Percentiles rank a stretch among this genome's conserved stretches.
These are phyloP conservation scores for Beauveria bassiana DNA, from an alignment of 2,329 filamentous ascomycete species.

Conservation along the genomic window DNA sequence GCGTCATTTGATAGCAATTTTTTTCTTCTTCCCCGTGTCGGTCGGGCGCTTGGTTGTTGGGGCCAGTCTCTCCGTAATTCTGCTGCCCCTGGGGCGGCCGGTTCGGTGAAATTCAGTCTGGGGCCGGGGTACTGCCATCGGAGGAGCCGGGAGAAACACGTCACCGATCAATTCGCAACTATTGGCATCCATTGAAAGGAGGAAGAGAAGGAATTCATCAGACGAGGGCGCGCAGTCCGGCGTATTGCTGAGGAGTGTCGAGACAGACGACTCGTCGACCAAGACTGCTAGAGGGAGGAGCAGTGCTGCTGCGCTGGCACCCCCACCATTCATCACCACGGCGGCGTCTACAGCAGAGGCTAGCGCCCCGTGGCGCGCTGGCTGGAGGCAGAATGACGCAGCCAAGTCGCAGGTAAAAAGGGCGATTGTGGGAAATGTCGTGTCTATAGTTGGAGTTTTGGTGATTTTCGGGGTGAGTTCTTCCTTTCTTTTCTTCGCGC, in stretches of 20 bases:
- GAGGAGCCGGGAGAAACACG: not conserved
- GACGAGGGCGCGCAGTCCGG: not conserved
- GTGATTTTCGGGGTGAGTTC: not conserved
- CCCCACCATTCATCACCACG: conserved; percentile 3
- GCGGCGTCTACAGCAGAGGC: not conserved
- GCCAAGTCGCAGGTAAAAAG: not conserved
- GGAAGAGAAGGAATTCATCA: too few relatives aligned
- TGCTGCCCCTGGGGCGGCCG: not conserved
- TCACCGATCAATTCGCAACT: too few relatives aligned
- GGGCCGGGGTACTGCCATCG: not conserved
- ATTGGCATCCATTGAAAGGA: too few relatives aligned
- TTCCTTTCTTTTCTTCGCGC: not conserved
- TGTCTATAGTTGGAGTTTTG: conserved; percentile 1
- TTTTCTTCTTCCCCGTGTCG: not conserved
- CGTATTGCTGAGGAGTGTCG: not conserved
- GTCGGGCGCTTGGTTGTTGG: not conserved
- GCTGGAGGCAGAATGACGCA: not conserved
- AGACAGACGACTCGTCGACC: not conserved
- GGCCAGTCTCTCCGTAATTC: conserved; percentile 4
- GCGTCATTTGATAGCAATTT: conserved; percentile 5
- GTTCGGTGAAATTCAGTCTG: conserved; percentile 7
- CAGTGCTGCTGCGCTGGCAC: not conserved
- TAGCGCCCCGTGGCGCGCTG: conserved; percentile 5
- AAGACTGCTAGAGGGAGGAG: not conserved
- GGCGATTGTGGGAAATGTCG: not conserved